Evolutionary conservation across 2,329 filamentous ascomycete species (phyloP).

Genomic region (Leptosphaerulina australis): DNA sequence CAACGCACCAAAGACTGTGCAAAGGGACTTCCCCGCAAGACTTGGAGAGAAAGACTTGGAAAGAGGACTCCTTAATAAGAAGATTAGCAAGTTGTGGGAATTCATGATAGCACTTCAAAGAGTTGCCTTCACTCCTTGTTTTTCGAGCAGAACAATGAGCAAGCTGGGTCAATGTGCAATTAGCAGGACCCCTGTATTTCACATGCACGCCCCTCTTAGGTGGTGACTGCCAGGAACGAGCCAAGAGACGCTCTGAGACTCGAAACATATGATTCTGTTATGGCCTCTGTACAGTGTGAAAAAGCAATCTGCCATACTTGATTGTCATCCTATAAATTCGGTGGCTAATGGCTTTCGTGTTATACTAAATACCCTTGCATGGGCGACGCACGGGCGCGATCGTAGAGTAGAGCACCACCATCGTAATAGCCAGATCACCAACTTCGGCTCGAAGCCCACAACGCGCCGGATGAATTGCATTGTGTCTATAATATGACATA

Average conservation of each 20-base stretch:
- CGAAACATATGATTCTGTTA: too few relatives aligned
- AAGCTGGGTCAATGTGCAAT: conserved; percentile 10
- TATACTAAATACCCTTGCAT: conserved; percentile 1
- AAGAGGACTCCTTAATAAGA: too few relatives aligned
- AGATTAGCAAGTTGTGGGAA: too few relatives aligned
- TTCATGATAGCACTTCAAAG: too few relatives aligned
- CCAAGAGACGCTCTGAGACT: background rate
- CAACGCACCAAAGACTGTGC: too few relatives aligned
- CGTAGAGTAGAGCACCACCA: conserved; percentile 31
- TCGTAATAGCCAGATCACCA: conserved; percentile 43
- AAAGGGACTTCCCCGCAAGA: too few relatives aligned
- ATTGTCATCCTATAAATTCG: too few relatives aligned
- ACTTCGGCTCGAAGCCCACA: conserved; percentile 25
- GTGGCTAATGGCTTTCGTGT: too few relatives aligned
- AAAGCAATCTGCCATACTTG: too few relatives aligned
- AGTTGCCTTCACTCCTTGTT: too few relatives aligned
- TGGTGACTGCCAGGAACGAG: background rate
- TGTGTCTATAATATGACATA: conserved; percentile 32
- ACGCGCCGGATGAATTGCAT: conserved; percentile 16
- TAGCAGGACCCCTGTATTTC: conserved; percentile 18
- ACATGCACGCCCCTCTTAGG: conserved; percentile 20
- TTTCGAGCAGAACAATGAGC: background rate
- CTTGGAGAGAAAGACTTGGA: too few relatives aligned
- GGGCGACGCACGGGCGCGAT: conserved; percentile 10
- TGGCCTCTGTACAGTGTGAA: too few relatives aligned